Evolutionary conservation across 2,329 filamentous ascomycete genomes (phyloP).

Genomic region (Trichoderma arundinaceum): DNA sequence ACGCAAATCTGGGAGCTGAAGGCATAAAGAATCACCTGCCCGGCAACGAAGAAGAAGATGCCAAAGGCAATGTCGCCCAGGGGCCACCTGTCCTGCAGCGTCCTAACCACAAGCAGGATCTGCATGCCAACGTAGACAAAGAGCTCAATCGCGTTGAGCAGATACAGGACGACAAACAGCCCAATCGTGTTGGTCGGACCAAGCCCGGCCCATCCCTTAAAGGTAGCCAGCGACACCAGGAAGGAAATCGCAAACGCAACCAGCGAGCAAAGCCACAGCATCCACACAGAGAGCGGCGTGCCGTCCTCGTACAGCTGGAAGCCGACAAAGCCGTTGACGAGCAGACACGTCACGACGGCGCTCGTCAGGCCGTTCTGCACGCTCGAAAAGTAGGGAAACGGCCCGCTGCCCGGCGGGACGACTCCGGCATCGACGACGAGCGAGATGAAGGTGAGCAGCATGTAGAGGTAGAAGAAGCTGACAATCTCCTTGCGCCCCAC

Average conservation of each 20-base stretch:
- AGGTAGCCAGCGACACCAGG: slow-evolving; percentile 86
- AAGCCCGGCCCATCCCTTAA: slow-evolving; percentile 88
- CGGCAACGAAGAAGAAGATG: slow-evolving; percentile 86
- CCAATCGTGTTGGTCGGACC: slow-evolving; percentile 85
- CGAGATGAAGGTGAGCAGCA: slow-evolving; percentile 85
- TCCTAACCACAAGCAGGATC: slow-evolving; percentile 84
- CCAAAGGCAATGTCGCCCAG: slow-evolving; percentile 90
- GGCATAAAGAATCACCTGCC: slow-evolving; percentile 91
- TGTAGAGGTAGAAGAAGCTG: slow-evolving; percentile 96
- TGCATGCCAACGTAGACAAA: slow-evolving; percentile 87
- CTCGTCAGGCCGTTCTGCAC: slow-evolving; percentile 84
- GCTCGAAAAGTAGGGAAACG: slow-evolving; percentile 91
- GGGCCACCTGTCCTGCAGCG: slow-evolving; percentile 93
- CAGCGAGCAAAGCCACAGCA: slow-evolving; percentile 78
- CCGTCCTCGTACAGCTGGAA: slow-evolving; percentile 99
- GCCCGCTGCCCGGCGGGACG: slow-evolving; percentile 76
- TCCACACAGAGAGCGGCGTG: slow-evolving; percentile 90
- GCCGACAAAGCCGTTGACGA: slow-evolving; percentile 97
- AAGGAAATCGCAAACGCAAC: slow-evolving; percentile 86
- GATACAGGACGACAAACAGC: slow-evolving; percentile 88
- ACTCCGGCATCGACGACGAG: slow-evolving; percentile 93
- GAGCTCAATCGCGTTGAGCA: slow-evolving; percentile 86
- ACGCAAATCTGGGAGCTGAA: slow-evolving; percentile 86
- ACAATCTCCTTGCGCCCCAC: slow-evolving; percentile 79
- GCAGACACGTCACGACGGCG: slow-evolving; percentile 82